phyloP scores from a whole-genome alignment of 2,329 filamentous ascomycete species.

The Cladorrhinum sp. region DNA sequence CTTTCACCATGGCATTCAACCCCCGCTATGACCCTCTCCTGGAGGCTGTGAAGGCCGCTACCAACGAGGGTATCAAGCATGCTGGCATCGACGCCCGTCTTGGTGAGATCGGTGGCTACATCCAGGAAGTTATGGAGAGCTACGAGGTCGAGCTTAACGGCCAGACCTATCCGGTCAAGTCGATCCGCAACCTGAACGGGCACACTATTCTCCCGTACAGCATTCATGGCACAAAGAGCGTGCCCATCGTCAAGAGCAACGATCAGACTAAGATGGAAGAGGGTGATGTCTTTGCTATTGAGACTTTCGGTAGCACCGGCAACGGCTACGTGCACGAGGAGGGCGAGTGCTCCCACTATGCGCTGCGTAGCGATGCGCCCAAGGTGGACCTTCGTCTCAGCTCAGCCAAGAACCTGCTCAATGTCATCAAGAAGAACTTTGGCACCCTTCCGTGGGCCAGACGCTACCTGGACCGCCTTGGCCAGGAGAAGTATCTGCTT shows the following conservation, averaged over 20 bases:
- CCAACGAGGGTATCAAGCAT: conserved; percentile 83
- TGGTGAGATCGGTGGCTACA: conserved; percentile 76
- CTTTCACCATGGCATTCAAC: conserved; percentile 76
- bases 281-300: conserved; percentile 90
- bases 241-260: conserved; percentile 85
- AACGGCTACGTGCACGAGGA: conserved; percentile 85
- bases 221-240: conserved; percentile 90
- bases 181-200: conserved; percentile 82
- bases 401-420: conserved; percentile 81
- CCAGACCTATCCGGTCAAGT: conserved; percentile 74
- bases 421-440: conserved; percentile 94
- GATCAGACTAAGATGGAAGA: conserved; percentile 98
- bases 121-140: conserved; percentile 91
- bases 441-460: conserved; percentile 88
- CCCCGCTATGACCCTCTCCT: conserved; percentile 72
- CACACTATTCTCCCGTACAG: conserved; percentile 87
- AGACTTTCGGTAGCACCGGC: conserved; percentile 92
- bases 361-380: conserved; percentile 66
- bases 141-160: conserved; percentile 85
- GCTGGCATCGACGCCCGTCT: conserved; percentile 90
- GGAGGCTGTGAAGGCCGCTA: conserved; percentile 69
- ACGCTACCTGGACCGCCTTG: conserved; percentile 86
- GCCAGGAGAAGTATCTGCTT: conserved; percentile 89
- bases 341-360: conserved; percentile 88
- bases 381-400: conserved; percentile 73